Evolutionary conservation across 176 grass and related monocot species (phyloP).

Genomic region (Dendrocalamus sinicus): DNA sequence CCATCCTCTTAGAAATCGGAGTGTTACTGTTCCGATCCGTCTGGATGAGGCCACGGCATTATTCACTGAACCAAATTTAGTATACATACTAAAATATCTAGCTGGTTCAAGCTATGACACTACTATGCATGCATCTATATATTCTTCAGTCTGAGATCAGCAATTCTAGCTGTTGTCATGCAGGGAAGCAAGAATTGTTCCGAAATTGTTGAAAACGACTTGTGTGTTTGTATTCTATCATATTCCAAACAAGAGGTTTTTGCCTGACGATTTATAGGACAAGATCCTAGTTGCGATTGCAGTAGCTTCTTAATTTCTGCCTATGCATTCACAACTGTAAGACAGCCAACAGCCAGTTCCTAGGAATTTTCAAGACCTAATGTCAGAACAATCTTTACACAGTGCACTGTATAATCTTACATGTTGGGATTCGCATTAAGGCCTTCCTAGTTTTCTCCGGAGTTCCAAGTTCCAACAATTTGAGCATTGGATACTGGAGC

Average conservation of each 20-base stretch:
- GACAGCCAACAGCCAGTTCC: background rate
- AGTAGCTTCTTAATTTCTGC: background rate
- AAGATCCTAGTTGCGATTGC: background rate
- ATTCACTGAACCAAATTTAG: background rate
- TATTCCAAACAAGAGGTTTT: background rate
- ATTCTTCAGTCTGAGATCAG: too few relatives aligned
- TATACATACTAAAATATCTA: background rate
- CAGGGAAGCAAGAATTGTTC: background rate
- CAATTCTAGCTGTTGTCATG: too few relatives aligned
- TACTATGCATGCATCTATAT: background rate
- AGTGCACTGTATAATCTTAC: constrained; percentile 6
- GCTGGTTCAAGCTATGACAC: background rate
- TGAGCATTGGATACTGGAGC: constrained; percentile 33
- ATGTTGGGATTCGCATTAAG: background rate
- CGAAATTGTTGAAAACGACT: background rate
- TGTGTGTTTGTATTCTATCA: background rate
- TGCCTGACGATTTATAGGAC: background rate
- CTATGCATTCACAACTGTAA: background rate
- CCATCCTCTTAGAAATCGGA: constrained; percentile 37
- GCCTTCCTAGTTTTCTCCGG: background rate
- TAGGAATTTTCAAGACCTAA: background rate
- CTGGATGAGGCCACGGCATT: background rate
- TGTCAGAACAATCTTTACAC: constrained; percentile 23
- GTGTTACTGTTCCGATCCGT: background rate
- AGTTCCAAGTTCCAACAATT: background rate